Evolutionary conservation across 2,329 filamentous ascomycete genomes (phyloP), one percentile per base, ranked within the genome.

Genomic region (Fusarium odoratissimum): DNA sequence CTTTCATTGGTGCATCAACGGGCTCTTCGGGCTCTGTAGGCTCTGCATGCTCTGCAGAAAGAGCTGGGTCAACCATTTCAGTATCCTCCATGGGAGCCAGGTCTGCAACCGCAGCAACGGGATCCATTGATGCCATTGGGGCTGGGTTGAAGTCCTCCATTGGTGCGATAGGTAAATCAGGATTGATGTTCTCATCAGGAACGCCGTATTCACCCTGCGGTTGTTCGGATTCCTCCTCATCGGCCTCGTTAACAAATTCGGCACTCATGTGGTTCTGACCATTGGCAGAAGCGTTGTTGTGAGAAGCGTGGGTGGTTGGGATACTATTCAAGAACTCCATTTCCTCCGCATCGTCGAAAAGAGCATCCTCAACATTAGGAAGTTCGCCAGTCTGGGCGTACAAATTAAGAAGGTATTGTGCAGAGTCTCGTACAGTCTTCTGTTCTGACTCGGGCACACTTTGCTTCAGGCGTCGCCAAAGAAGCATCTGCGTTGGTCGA

Each of bases 381-480:
- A 83, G 73, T 37, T 77, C 75, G 49, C 79, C 78, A 9, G 75
- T 76, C 60, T 81, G 77, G 49, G 81, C 77, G 54, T 82, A 83
- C 35, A 76, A 60, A 5, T 82, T 78, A 2, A 83, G 46, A 4
- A 85, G 72, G 58, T 79, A 78, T 37, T 79, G 79, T 7, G 83
- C 80, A 59, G 79, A 79, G 23, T 84, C 80, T 38, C 78, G 77
- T 8, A 82, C 79, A 2, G 76, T 75, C 72, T 78, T 80, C 10
- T 68, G 55, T 23, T 82, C 74, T 64, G 76, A 78, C 9, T 71
- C 75, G 0, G 82, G 82, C 3, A 84, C 78, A 2, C 67, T 77
- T 48, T 80, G 77, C 64, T 79, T 82, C 49, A 84, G 69, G 8
- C 83, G 81, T 54, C 77, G 77, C 83, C 83, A 85, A 8, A 84